A percentile compares a stretch with the other conserved stretches of the same genome.
These are phyloP conservation scores for Ochetophila trinervis DNA, from an alignment of 306 rosid species.

Conservation along the genomic window DNA sequence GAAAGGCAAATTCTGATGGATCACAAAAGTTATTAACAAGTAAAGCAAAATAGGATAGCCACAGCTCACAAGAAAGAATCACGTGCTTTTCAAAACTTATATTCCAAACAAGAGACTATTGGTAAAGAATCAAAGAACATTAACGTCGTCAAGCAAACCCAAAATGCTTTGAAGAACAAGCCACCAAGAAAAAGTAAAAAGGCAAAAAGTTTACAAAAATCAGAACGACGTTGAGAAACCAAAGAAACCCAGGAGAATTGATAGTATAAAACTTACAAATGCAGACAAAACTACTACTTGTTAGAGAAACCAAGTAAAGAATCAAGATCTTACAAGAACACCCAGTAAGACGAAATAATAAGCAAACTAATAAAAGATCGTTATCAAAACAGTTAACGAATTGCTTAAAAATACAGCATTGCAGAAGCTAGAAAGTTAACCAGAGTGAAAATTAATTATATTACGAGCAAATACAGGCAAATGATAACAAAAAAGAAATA, in stretches of 20 bases:
- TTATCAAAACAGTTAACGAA: too few species aligned
- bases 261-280: neutral
- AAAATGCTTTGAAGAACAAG: conserved; percentile 30
- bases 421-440: too few species aligned
- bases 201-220: conserved; percentile 8
- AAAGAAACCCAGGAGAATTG: conserved; percentile 11
- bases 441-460: neutral
- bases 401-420: too few species aligned
- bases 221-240: neutral
- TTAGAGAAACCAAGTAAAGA: conserved; percentile 19
- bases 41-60: conserved; percentile 38
- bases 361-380: neutral
- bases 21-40: conserved; percentile 26
- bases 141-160: conserved; percentile 57
- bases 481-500: neutral
- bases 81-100: conserved; percentile 42
- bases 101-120: conserved; percentile 28
- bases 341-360: neutral
- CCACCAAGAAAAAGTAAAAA: conserved; percentile 30
- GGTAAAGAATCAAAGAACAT: conserved; percentile 44
- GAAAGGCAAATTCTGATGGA: conserved; percentile 27
- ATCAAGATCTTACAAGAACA: conserved; percentile 14
- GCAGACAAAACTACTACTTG: neutral
- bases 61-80: conserved; percentile 73
- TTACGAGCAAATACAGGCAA: neutral